These are phyloP conservation scores for Arabidopsis hybrid DNA, from an alignment of 441 rosid species.

Conservation along the genomic window DNA sequence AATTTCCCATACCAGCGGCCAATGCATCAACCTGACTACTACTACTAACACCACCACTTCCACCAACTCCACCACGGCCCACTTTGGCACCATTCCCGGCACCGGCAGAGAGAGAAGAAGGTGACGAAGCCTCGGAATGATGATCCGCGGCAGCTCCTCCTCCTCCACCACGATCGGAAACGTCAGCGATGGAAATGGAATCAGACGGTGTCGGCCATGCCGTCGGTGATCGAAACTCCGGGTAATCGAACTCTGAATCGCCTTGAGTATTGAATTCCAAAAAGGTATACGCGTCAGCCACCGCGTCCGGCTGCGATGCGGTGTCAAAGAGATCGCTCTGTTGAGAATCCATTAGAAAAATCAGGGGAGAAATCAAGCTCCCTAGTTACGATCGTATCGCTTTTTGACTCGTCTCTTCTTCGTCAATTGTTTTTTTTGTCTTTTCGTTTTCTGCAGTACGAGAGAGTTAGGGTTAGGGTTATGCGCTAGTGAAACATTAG, in stretches of 20 bases:
- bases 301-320: slow-evolving; percentile 96
- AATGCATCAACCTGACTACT: slow-evolving; percentile 76
- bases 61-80: slow-evolving; percentile 50
- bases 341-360: slow-evolving; percentile 72
- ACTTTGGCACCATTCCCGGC: slow-evolving; percentile 47
- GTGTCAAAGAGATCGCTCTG: slow-evolving; percentile 79
- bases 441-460: slow-evolving; percentile 39
- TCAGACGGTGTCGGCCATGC: slow-evolving; percentile 96
- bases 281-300: slow-evolving; percentile 87
- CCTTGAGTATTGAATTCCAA: slow-evolving; percentile 98
- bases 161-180: slow-evolving; percentile 46
- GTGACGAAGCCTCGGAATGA: slow-evolving; percentile 51
- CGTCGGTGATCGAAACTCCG: slow-evolving; percentile 82
- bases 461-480: slow-evolving; percentile 65
- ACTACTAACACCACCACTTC: slow-evolving; percentile 49
- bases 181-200: slow-evolving; percentile 60
- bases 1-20: slow-evolving; percentile 74
- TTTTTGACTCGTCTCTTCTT: slow-evolving; percentile 15
- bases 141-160: slow-evolving; percentile 44
- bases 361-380: slow-evolving; percentile 30
- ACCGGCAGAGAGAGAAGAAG: slow-evolving; percentile 49
- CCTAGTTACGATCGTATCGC: slow-evolving; percentile 30
- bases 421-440: slow-evolving; percentile 44
- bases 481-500: slow-evolving; percentile 25
- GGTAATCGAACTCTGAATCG: slow-evolving; percentile 94